Percentiles rank a stretch among this genome's conserved stretches.
phyloP scores from a whole-genome alignment of 1,139 yeast species.

The Taphrina sp. region DNA sequence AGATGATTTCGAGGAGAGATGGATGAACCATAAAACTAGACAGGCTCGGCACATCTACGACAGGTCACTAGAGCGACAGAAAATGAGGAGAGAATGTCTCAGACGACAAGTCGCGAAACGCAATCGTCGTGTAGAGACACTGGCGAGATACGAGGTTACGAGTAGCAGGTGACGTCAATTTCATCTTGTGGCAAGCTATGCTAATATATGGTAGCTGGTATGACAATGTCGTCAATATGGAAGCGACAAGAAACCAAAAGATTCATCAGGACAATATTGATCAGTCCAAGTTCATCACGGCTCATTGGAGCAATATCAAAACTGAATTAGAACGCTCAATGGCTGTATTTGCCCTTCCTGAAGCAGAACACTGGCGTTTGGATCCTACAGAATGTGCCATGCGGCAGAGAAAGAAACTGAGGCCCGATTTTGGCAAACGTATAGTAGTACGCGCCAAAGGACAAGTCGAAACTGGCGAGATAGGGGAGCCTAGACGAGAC shows the following conservation, averaged over 20 bases:
- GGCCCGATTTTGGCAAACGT: constrained; percentile 42
- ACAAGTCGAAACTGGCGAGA: neutral
- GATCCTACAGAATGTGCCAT: constrained; percentile 68
- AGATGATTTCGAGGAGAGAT: constrained; percentile 34
- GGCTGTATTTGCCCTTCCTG: constrained; percentile 41
- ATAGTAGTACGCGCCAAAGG: neutral
- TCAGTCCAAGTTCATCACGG: constrained; percentile 53
- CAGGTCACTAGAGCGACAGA: constrained; percentile 16
- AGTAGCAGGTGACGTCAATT: constrained; percentile 8
- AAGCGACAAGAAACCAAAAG: constrained; percentile 53
- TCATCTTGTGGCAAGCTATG: neutral
- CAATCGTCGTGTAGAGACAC: neutral
- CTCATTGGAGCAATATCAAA: constrained; percentile 52
- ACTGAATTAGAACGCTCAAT: constrained; percentile 49
- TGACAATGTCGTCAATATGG: constrained; percentile 16
- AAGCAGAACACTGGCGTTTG: constrained; percentile 48
- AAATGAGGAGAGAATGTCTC: constrained; percentile 33
- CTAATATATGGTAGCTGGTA: constrained; percentile 14
- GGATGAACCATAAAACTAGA: constrained; percentile 36
- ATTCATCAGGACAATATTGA: constrained; percentile 64
- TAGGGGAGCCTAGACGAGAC: neutral
- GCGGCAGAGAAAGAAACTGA: constrained; percentile 59
- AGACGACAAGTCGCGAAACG: neutral
- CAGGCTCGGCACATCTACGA: constrained; percentile 36
- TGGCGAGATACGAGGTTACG: constrained; percentile 6